Percentiles rank a stretch among this genome's conserved stretches.
phyloP scores from a whole-genome alignment of 768 basidiomycete species.

The Termitomyces sp. region DNA sequence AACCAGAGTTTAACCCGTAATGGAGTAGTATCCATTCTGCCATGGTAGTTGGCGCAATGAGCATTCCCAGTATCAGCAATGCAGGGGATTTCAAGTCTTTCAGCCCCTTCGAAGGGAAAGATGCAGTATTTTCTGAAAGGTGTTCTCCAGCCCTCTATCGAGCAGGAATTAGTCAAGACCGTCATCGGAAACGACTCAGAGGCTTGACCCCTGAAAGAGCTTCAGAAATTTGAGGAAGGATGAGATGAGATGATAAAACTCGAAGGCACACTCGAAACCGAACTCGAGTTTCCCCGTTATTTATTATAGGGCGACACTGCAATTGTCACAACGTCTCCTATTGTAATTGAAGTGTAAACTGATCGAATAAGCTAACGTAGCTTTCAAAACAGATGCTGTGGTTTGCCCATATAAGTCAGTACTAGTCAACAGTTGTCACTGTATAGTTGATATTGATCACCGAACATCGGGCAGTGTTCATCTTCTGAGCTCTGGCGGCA shows the following conservation, averaged over 20 bases:
- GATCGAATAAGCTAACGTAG: too few species aligned
- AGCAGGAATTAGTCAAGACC: not conserved
- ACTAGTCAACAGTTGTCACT: too few species aligned
- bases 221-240: too few species aligned
- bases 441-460: too few species aligned
- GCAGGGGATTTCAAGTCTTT: not conserved
- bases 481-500: too few species aligned
- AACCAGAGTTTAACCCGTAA: slow-evolving; percentile 14
- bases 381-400: not conserved
- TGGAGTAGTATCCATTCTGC: not conserved
- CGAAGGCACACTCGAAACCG: too few species aligned
- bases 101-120: not conserved
- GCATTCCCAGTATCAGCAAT: slow-evolving; percentile 3
- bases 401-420: not conserved
- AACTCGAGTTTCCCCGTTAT: not conserved
- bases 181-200: not conserved
- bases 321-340: too few species aligned
- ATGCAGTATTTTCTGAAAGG: not conserved
- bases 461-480: too few species aligned
- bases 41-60: slow-evolving; percentile 7
- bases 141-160: not conserved
- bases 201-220: not conserved
- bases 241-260: too few species aligned
- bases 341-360: too few species aligned
- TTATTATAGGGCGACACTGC: not conserved